Conservation (phyloP, 257 asterid genomes). For the Paulownia fortunei region DNA sequence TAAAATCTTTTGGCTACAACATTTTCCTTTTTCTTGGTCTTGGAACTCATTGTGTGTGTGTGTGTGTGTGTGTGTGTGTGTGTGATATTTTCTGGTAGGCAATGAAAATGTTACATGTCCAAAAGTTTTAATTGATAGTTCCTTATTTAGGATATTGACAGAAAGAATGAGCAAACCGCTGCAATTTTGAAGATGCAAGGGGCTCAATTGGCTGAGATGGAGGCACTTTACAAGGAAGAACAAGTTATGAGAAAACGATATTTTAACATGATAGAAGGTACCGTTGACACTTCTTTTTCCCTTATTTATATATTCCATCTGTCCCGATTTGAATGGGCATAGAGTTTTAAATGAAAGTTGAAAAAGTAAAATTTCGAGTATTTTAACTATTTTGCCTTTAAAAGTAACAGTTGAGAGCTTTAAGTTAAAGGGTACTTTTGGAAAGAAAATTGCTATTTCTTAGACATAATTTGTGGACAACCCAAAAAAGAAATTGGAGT, state of each 20-base stretch:
- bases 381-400: neutral
- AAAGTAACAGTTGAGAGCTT: neutral
- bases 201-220: constrained; percentile 93
- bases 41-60: neutral
- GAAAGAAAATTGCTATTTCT: neutral
- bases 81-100: neutral
- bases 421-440: neutral
- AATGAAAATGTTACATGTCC: neutral
- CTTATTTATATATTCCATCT: neutral
- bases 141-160: constrained; percentile 75
- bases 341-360: neutral
- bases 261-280: constrained; percentile 97
- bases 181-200: constrained; percentile 96
- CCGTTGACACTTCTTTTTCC: neutral
- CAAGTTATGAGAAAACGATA: constrained; percentile 87
- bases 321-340: neutral
- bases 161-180: constrained; percentile 98
- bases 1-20: constrained; percentile 29
- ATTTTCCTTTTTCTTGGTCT: neutral
- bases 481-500: neutral
- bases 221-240: constrained; percentile 91
- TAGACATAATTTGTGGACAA: neutral
- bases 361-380: neutral
- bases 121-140: constrained; percentile 26
- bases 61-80: neutral